These are phyloP conservation scores for Heracleum sosnowskyi DNA, from an alignment of 129 eudicot species.

Conservation along the genomic window DNA sequence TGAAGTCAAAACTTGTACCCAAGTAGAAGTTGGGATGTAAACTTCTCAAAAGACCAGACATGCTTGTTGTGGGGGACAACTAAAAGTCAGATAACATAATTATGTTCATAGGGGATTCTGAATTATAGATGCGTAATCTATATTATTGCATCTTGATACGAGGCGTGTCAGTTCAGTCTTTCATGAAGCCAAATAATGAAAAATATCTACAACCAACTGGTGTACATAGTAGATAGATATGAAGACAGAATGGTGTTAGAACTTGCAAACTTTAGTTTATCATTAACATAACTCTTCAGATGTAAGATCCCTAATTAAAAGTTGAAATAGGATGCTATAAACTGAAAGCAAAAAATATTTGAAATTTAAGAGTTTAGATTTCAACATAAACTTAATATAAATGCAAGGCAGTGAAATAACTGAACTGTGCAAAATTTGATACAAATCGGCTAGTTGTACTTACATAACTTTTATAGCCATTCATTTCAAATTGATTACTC, in stretches of 20 bases:
- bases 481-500: slow-evolving; percentile 25
- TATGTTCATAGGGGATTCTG: neutral
- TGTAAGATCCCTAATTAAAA: neutral
- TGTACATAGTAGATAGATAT: neutral
- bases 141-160: neutral
- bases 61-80: neutral
- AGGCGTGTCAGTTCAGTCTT: neutral
- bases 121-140: neutral
- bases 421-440: neutral
- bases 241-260: neutral
- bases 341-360: neutral
- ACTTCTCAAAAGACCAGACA: neutral
- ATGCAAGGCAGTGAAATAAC: neutral
- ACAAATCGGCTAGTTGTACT: slow-evolving; percentile 16
- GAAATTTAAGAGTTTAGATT: neutral
- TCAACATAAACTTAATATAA: neutral
- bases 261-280: neutral
- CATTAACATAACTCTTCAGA: neutral
- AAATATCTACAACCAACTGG: neutral
- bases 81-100: neutral
- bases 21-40: neutral
- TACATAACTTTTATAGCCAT: slow-evolving; percentile 41
- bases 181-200: neutral
- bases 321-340: neutral
- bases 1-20: neutral